phyloP scores from a whole-genome alignment of 2,329 filamentous ascomycete genomes.

The Lecanicillium sp. region DNA sequence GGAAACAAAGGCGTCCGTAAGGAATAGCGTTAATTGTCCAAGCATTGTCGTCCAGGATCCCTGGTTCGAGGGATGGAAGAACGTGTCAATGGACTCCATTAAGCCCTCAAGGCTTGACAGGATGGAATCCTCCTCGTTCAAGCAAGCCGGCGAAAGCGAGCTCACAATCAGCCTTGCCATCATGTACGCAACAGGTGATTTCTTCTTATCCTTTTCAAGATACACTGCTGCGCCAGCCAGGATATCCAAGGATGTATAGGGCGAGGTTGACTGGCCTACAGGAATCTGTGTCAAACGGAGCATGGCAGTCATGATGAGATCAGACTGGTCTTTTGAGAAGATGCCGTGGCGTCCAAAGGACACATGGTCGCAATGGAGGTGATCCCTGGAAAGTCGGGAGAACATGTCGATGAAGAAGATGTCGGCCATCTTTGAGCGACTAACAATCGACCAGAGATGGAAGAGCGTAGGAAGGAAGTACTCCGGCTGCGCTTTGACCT shows the following conservation, averaged over 20 bases:
- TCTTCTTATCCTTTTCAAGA: constrained; percentile 86
- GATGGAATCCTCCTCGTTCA: constrained; percentile 71
- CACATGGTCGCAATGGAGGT: constrained; percentile 65
- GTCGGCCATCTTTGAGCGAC: constrained; percentile 81
- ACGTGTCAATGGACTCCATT: constrained; percentile 92
- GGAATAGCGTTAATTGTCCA: constrained; percentile 82
- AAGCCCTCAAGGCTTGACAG: constrained; percentile 81
- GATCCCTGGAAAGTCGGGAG: constrained; percentile 80
- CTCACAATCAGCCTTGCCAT: constrained; percentile 90
- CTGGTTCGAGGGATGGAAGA: constrained; percentile 97
- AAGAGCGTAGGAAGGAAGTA: constrained; percentile 91
- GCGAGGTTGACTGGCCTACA: constrained; percentile 89
- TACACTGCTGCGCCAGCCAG: constrained; percentile 76
- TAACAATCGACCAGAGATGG: constrained; percentile 91
- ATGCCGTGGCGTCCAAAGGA: constrained; percentile 82
- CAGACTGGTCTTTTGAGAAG: constrained; percentile 85
- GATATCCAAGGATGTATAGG: constrained; percentile 80
- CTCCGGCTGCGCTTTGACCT: constrained; percentile 72
- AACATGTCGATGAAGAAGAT: constrained; percentile 83
- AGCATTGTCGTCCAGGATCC: constrained; percentile 86
- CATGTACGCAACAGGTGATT: constrained; percentile 85
- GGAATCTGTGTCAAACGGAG: constrained; percentile 88
- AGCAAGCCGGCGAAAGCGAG: constrained; percentile 79
- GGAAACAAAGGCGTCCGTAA: constrained; percentile 94
- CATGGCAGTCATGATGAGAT: constrained; percentile 86